Percentiles rank a stretch among this genome's conserved stretches.
Evolutionary conservation across 306 rosid species (phyloP).

Genomic region (Prunus mume): DNA sequence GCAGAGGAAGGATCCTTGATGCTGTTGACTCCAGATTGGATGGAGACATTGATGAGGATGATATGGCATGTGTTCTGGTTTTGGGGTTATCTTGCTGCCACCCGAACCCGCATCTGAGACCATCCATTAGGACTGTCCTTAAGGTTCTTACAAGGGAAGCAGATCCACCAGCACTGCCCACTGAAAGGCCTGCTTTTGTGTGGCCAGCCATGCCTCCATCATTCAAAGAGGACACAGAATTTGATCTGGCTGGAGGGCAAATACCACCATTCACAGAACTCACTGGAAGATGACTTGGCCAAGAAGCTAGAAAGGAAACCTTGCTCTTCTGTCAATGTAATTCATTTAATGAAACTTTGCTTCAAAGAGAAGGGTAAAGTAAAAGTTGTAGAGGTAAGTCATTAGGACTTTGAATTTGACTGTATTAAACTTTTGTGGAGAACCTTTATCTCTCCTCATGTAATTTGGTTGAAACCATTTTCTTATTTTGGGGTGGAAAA

Average conservation of each 20-base stretch:
- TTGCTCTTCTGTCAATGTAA: background rate
- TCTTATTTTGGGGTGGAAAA: background rate
- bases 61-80: slow-evolving; percentile 32
- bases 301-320: background rate
- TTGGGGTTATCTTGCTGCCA: slow-evolving; percentile 80
- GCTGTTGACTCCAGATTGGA: slow-evolving; percentile 45
- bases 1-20: slow-evolving; percentile 29
- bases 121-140: slow-evolving; percentile 56
- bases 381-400: too few species aligned
- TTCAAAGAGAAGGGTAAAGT: too few species aligned
- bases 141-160: slow-evolving; percentile 59
- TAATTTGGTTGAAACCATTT: background rate
- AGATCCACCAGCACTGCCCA: slow-evolving; percentile 46
- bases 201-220: slow-evolving; percentile 71
- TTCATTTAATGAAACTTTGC: background rate
- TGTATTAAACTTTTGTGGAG: too few species aligned
- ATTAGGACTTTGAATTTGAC: too few species aligned
- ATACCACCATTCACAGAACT: slow-evolving; percentile 11
- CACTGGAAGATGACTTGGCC: slow-evolving; percentile 41
- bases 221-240: slow-evolving; percentile 27
- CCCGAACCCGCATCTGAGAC: slow-evolving; percentile 72
- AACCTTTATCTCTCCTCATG: too few species aligned
- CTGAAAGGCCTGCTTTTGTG: slow-evolving; percentile 57
- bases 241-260: slow-evolving; percentile 15
- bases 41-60: slow-evolving; percentile 18